Conservation (phyloP, 108 stramenopile species). For the Cyclotella atomus region DNA sequence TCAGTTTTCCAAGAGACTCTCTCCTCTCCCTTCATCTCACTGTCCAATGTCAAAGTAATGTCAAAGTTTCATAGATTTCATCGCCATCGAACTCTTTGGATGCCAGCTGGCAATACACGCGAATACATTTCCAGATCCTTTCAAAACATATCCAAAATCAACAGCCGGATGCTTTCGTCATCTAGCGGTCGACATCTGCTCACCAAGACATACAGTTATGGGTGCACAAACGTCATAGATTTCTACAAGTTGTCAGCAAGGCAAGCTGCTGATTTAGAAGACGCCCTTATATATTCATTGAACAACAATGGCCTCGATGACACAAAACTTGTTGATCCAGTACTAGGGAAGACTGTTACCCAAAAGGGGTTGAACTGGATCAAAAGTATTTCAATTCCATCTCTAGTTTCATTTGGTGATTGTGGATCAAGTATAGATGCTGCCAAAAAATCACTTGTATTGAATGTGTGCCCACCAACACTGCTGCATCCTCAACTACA, state of each 20-base stretch:
- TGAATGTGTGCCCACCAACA: conserved; percentile 68
- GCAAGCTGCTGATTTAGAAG: conserved; percentile 46
- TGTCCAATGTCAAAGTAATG: too few species aligned
- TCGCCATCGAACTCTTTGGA: too few species aligned
- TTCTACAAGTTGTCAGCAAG: conserved; percentile 32
- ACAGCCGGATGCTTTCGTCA: too few species aligned
- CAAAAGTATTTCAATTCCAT: conserved; percentile 33
- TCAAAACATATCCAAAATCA: too few species aligned
- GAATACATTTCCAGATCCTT: too few species aligned
- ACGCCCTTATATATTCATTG: conserved; percentile 25
- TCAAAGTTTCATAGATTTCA: too few species aligned
- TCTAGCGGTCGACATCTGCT: background rate
- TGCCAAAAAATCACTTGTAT: conserved; percentile 28
- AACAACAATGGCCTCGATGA: conserved; percentile 19
- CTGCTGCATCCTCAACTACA: conserved; percentile 69
- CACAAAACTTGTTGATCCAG: conserved; percentile 33
- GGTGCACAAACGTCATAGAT: background rate
- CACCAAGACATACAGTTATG: conserved; percentile 16
- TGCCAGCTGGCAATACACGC: too few species aligned
- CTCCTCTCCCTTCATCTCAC: too few species aligned
- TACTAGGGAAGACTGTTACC: conserved; percentile 30
- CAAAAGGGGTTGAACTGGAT: conserved; percentile 45
- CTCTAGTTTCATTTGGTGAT: conserved; percentile 12
- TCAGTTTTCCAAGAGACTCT: too few species aligned
- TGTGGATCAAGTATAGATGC: background rate